Conservation (phyloP, 2,329 filamentous ascomycete genomes). For the Nigrospora sphaerica region DNA sequence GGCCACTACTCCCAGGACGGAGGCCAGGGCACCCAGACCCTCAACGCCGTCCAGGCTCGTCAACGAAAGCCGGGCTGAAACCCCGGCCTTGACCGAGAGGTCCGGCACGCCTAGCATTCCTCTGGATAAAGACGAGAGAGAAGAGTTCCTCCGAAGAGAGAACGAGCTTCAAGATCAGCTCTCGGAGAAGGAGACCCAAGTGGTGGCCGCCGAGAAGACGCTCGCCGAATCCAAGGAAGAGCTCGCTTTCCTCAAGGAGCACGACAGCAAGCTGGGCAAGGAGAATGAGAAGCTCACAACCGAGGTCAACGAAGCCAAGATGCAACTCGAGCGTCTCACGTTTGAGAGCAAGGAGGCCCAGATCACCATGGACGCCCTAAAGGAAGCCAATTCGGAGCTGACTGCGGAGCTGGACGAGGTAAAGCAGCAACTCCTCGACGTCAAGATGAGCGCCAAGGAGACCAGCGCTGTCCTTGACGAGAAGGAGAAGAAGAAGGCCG, state of each 20-base stretch:
- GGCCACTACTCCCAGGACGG: slow-evolving; percentile 28
- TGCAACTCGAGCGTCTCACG: slow-evolving; percentile 91
- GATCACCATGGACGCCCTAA: slow-evolving; percentile 96
- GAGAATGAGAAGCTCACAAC: slow-evolving; percentile 82
- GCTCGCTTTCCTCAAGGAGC: slow-evolving; percentile 75
- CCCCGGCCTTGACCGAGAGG: slow-evolving; percentile 65
- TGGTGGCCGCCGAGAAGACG: slow-evolving; percentile 71
- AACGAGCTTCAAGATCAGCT: slow-evolving; percentile 97
- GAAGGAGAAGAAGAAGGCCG: slow-evolving; percentile 97
- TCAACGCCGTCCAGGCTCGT: slow-evolving; percentile 45
- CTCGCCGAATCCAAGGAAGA: slow-evolving; percentile 83
- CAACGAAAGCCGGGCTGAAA: slow-evolving; percentile 55
- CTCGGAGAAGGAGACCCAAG: slow-evolving; percentile 81
- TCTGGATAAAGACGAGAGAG: slow-evolving; percentile 91
- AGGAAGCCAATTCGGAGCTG: slow-evolving; percentile 91
- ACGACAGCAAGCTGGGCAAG: slow-evolving; percentile 73
- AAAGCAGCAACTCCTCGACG: slow-evolving; percentile 91
- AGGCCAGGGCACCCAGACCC: slow-evolving; percentile 39
- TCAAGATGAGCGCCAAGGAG: slow-evolving; percentile 94
- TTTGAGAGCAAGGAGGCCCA: slow-evolving; percentile 96
- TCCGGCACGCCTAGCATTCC: slow-evolving; percentile 81
- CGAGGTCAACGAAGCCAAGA: slow-evolving; percentile 87
- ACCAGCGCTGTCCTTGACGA: slow-evolving; percentile 84
- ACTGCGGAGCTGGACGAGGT: slow-evolving; percentile 89
- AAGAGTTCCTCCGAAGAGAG: slow-evolving; percentile 89